phyloP scores from a whole-genome alignment of 2,329 filamentous ascomycete species.

The Orbilia quercus region DNA sequence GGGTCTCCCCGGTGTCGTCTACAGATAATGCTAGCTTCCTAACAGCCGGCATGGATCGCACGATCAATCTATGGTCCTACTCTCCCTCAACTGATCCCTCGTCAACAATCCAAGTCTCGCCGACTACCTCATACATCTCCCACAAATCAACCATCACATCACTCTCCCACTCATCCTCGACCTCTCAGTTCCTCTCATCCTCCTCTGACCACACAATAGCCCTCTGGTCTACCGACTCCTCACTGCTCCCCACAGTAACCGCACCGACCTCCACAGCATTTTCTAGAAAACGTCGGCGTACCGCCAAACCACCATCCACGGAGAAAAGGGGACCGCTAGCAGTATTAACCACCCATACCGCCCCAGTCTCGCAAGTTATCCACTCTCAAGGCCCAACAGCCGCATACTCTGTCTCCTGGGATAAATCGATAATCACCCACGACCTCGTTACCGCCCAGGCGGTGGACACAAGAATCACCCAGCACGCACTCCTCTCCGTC shows the following conservation, averaged over 20 bases:
- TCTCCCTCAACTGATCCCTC: slow-evolving; percentile 69
- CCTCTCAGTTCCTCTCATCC: slow-evolving; percentile 83
- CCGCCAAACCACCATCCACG: slow-evolving; percentile 69
- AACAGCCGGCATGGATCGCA: slow-evolving; percentile 84
- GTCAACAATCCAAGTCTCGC: slow-evolving; percentile 75
- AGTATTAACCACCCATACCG: slow-evolving; percentile 77
- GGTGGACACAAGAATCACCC: slow-evolving; percentile 84
- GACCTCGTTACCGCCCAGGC: slow-evolving; percentile 83
- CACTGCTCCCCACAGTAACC: slow-evolving; percentile 73
- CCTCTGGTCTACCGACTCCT: slow-evolving; percentile 86
- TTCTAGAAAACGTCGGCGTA: slow-evolving; percentile 76
- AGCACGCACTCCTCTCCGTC: slow-evolving; percentile 83
- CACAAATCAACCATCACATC: slow-evolving; percentile 54
- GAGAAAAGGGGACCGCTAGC: slow-evolving; percentile 82
- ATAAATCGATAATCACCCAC: slow-evolving; percentile 90
- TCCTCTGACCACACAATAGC: slow-evolving; percentile 85
- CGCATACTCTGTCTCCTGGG: slow-evolving; percentile 89
- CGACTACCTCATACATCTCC: slow-evolving; percentile 48
- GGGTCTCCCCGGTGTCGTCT: slow-evolving; percentile 66
- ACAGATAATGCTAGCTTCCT: slow-evolving; percentile 77
- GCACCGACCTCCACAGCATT: slow-evolving; percentile 66
- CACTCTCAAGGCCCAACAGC: slow-evolving; percentile 92
- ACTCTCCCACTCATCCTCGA: slow-evolving; percentile 65
- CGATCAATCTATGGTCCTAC: slow-evolving; percentile 91
- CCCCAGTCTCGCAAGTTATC: slow-evolving; percentile 79